Conservation (phyloP, 2,329 filamentous ascomycete genomes). For the Arthroderma sp. region DNA sequence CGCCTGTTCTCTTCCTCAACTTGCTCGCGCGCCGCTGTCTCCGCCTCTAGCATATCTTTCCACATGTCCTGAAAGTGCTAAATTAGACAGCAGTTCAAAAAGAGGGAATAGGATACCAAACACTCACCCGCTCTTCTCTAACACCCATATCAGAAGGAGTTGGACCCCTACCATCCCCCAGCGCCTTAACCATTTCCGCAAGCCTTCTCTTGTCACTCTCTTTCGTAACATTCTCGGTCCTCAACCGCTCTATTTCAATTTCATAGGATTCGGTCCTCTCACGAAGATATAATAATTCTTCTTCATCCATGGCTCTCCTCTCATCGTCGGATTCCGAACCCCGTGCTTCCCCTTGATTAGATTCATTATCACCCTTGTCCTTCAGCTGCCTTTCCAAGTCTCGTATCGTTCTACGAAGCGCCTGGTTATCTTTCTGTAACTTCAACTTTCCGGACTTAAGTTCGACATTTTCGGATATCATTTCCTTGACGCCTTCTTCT, state of each 20-base stretch:
- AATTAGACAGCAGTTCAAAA: not conserved
- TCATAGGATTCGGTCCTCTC: slow-evolving; percentile 78
- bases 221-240: slow-evolving; percentile 61
- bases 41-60: slow-evolving; percentile 88
- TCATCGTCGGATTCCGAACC: slow-evolving; percentile 21
- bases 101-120: not conserved
- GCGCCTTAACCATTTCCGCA: slow-evolving; percentile 61
- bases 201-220: slow-evolving; percentile 79
- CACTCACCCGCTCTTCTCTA: slow-evolving; percentile 34
- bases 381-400: slow-evolving; percentile 72
- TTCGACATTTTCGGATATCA: slow-evolving; percentile 95
- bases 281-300: slow-evolving; percentile 71
- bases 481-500: slow-evolving; percentile 92
- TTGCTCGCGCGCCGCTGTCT: slow-evolving; percentile 78
- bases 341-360: slow-evolving; percentile 33
- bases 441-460: slow-evolving; percentile 82
- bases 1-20: slow-evolving; percentile 77
- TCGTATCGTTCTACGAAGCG: slow-evolving; percentile 64
- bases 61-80: slow-evolving; percentile 57
- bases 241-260: slow-evolving; percentile 67
- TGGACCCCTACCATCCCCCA: slow-evolving; percentile 40
- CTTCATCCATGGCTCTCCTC: slow-evolving; percentile 49
- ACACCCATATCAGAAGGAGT: slow-evolving; percentile 38
- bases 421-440: slow-evolving; percentile 80
- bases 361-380: slow-evolving; percentile 41